phyloP scores from a whole-genome alignment of 805 yeast species.

The Kuraishia piskuri region DNA sequence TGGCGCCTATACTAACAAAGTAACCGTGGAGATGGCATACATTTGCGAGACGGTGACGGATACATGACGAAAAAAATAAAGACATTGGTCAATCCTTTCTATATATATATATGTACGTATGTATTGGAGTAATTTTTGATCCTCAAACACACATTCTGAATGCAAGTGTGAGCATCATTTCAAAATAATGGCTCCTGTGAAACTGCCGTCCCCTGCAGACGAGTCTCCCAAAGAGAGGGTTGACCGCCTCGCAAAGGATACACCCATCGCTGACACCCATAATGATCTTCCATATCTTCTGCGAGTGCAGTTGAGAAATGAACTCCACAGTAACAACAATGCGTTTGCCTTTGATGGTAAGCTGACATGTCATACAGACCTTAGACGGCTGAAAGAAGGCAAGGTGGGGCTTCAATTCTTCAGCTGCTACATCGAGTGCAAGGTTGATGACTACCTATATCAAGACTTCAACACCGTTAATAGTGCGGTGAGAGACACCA shows the following conservation, averaged over 20 bases:
- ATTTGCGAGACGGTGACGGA: neutral
- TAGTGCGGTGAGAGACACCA: slow-evolving; percentile 39
- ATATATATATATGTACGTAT: neutral
- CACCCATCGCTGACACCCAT: slow-evolving; percentile 38
- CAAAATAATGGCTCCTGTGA: neutral
- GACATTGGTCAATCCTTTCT: too few species aligned
- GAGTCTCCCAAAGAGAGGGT: neutral
- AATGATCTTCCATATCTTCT: slow-evolving; percentile 46
- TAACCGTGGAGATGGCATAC: neutral
- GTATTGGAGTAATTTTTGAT: neutral
- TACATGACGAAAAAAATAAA: neutral
- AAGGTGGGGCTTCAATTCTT: slow-evolving; percentile 43
- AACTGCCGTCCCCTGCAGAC: neutral
- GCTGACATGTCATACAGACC: slow-evolving; percentile 36
- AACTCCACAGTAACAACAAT: slow-evolving; percentile 20
- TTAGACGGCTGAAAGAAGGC: slow-evolving; percentile 32
- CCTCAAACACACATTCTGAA: neutral
- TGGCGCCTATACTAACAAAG: neutral
- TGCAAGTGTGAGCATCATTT: neutral
- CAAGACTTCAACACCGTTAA: slow-evolving; percentile 36
- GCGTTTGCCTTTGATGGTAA: slow-evolving; percentile 31
- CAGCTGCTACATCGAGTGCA: slow-evolving; percentile 39
- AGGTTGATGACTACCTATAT: slow-evolving; percentile 25
- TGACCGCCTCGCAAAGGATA: slow-evolving; percentile 8
- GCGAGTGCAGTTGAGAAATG: slow-evolving; percentile 35